phyloP scores from a whole-genome alignment of 2,329 filamentous ascomycete species.

The Rhytidhysteron rufulum region DNA sequence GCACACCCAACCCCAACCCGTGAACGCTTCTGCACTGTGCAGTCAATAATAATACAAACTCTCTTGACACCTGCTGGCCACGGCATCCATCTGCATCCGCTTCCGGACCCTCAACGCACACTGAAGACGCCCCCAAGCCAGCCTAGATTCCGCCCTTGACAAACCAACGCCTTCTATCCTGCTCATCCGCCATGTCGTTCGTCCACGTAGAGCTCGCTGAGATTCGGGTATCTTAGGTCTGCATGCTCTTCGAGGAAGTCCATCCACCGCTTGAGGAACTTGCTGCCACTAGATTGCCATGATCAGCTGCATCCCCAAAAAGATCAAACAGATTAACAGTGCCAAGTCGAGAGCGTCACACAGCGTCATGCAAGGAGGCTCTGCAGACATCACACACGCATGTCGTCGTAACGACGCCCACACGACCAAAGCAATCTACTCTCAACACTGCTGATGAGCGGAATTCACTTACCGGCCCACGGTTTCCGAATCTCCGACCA shows the following conservation, averaged over 20 bases:
- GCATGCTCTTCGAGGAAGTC: constrained; percentile 82
- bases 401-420: no score
- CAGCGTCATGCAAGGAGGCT: constrained; percentile 3
- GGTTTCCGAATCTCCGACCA: constrained; percentile 93
- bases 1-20: not conserved
- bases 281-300: constrained; percentile 62
- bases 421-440: no score
- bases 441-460: no score
- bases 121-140: not conserved
- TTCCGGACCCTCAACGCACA: not conserved
- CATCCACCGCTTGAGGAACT: constrained; percentile 90
- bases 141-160: constrained; percentile 4
- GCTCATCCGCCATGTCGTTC: constrained; percentile 19
- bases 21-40: not conserved
- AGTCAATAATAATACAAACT: no score
- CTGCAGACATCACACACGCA: constrained; percentile 1
- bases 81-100: not conserved
- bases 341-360: not conserved
- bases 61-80: no score
- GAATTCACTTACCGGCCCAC: constrained; percentile 68
- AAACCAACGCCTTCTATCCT: constrained; percentile 5
- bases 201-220: constrained; percentile 43
- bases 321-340: constrained; percentile 4
- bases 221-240: constrained; percentile 83
- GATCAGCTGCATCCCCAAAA: constrained; percentile 11